Base-by-base conservation (phyloP, 2,329 filamentous ascomycete genomes). In the Fusarium acutatum region DNA sequence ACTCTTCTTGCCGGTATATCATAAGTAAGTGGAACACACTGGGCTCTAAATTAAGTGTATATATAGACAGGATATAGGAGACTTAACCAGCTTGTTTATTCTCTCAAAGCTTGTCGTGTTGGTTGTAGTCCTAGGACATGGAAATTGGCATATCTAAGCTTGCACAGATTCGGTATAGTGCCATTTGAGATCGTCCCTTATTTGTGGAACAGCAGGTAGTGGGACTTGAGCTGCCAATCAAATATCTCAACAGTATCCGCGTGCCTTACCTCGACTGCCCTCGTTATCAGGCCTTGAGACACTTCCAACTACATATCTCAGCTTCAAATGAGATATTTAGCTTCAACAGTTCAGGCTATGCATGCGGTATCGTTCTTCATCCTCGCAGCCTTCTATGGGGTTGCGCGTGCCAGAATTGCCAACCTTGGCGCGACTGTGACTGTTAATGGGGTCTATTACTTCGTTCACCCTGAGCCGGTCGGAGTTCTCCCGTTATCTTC, bases 151-250 rank as follows among this genome's bases (percentile, higher is more conserved):
- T n/a, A n/a, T n/a, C n/a, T n/a, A n/a, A n/a, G n/a, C n/a, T 26
- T 13, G 17, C 11, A 13, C 3, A 9, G 3, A 26, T 44, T 44
- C 24, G 24, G 24, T 4, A 20, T 26, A 26, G 41, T 26, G 41
- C 11, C 6, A 20, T 4, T 4, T 44, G 8, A 46, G 18, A 44
- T 7, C 17, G 4, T 26, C 5, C 8, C 6, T 13, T 13, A 0
- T 14, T 13, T 41, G 8, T 18, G 2, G 13, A 44, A 44, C 24
- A 10, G 5, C 18, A 46, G 22, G 40, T 18, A 46, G 43, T 22
- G 43, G 43, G 7, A 1, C 18, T 28, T 20, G 7, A 26, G 24
- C 24, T 46, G 18, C 43, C 24, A 47, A 47, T 30, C 20, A 22
- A 22, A 22, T 5, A 7, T 4, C 5, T 22, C 1, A 11, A 28